Percentiles rank a stretch among this genome's conserved stretches.
Evolutionary conservation across 2,329 filamentous ascomycete genomes (phyloP).

Genomic region (Pestalotiopsis sp.): DNA sequence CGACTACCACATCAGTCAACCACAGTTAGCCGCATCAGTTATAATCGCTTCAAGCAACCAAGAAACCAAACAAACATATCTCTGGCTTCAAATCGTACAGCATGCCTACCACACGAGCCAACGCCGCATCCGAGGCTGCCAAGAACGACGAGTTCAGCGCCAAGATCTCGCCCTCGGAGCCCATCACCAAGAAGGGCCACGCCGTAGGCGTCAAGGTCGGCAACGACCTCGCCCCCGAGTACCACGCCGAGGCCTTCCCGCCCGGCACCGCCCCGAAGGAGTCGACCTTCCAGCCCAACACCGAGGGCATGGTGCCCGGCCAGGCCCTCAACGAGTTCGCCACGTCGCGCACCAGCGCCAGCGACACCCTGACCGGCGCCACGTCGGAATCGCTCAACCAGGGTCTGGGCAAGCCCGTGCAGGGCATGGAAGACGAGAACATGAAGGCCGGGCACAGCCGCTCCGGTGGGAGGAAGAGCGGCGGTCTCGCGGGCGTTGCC

Average conservation of each 20-base stretch:
- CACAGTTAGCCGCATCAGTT: not conserved
- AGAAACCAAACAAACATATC: not conserved
- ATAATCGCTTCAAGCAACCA: too few relatives aligned
- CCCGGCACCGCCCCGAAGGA: slow-evolving; percentile 3
- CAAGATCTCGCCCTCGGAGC: slow-evolving; percentile 51
- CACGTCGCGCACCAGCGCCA: not conserved
- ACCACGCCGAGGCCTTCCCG: not conserved
- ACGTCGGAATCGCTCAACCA: not conserved
- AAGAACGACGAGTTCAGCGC: slow-evolving; percentile 49
- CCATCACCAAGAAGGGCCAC: slow-evolving; percentile 59
- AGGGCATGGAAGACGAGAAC: not conserved
- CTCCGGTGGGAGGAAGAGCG: not conserved
- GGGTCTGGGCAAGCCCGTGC: not conserved
- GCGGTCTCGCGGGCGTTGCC: not conserved
- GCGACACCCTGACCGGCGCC: not conserved
- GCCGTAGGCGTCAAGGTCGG: slow-evolving; percentile 52
- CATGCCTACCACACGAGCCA: not conserved
- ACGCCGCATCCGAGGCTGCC: slow-evolving; percentile 1
- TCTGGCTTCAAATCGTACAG: not conserved
- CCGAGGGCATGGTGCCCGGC: not conserved
- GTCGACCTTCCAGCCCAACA: not conserved
- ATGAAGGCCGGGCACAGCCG: not conserved
- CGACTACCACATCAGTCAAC: not conserved
- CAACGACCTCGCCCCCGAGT: not conserved
- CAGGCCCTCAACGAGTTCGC: not conserved